phyloP scores from a whole-genome alignment of 208 protist species.

The Leishmania amazonensis region DNA sequence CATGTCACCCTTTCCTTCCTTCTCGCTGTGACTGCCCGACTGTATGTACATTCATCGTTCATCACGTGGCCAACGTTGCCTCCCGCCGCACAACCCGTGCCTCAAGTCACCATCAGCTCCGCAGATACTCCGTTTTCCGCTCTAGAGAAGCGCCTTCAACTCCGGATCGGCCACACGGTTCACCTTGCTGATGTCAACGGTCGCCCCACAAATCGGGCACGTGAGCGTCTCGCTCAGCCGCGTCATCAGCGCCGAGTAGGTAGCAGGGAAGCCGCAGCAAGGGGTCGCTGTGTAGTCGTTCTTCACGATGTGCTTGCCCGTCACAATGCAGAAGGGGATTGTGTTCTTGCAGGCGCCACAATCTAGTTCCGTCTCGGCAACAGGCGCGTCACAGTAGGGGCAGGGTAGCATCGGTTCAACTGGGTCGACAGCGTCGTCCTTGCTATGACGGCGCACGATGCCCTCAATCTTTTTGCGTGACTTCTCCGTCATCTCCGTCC shows the following conservation, averaged over 20 bases:
- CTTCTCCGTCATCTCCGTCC: conserved; percentile 91
- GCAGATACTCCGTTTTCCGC: not conserved
- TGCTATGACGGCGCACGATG: conserved; percentile 91
- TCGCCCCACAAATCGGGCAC: conserved; percentile 90
- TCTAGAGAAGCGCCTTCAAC: conserved; percentile 51
- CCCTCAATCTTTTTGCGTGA: conserved; percentile 96
- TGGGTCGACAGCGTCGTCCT: conserved; percentile 80
- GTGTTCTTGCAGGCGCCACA: conserved; percentile 95
- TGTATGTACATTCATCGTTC: conserved; percentile 1
- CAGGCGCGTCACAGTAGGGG: conserved; percentile 91
- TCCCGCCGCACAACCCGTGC: not conserved
- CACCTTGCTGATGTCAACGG: conserved; percentile 82
- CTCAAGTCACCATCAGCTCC: not conserved
- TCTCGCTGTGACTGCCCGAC: not conserved
- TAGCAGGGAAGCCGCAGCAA: conserved; percentile 92
- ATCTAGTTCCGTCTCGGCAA: conserved; percentile 92
- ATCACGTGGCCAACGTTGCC: too few relatives aligned
- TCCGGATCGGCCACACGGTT: conserved; percentile 66
- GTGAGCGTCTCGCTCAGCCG: conserved; percentile 60
- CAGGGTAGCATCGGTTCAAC: conserved; percentile 88
- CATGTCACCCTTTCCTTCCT: not conserved
- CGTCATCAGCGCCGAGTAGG: conserved; percentile 70
- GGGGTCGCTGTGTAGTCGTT: conserved; percentile 90
- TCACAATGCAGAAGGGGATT: conserved; percentile 96
- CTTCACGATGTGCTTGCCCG: conserved; percentile 92